These are phyloP conservation scores for Flagelloscypha sp. DNA, from an alignment of 768 basidiomycete species.

Conservation along the genomic window DNA sequence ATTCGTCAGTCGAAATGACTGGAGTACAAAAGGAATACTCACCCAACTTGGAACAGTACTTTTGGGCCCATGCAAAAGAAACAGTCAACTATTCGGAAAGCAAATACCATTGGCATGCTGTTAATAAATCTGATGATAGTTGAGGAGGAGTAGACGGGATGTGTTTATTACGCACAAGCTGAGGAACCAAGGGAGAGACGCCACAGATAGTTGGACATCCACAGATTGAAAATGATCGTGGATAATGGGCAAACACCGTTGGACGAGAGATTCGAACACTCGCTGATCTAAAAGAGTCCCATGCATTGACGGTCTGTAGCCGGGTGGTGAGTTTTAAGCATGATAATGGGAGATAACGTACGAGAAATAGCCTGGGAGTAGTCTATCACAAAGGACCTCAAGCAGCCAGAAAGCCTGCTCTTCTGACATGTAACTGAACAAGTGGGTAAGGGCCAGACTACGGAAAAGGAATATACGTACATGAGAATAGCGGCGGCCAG, in stretches of 20 bases:
- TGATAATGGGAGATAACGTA: constrained; percentile 26
- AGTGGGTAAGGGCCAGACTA: constrained; percentile 12
- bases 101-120: constrained; percentile 96
- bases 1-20: constrained; percentile 2
- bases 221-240: constrained; percentile 86
- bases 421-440: constrained; percentile 94
- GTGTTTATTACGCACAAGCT: constrained; percentile 63
- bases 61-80: constrained; percentile 99
- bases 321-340: neutral
- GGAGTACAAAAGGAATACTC: constrained; percentile 22
- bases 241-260: constrained; percentile 83
- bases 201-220: constrained; percentile 95
- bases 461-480: constrained; percentile 30
- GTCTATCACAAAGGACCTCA: constrained; percentile 87
- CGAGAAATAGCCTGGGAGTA: constrained; percentile 97
- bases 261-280: constrained; percentile 92
- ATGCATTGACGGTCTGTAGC: constrained; percentile 86
- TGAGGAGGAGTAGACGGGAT: neutral
- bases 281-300: constrained; percentile 97
- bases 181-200: constrained; percentile 96
- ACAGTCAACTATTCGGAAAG: constrained; percentile 95
- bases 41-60: constrained; percentile 98
- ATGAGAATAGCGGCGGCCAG: constrained; percentile 89
- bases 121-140: constrained; percentile 62
- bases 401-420: constrained; percentile 98